Conservation (phyloP, 2,329 filamentous ascomycete genomes). For the Paradendryphiella salina region DNA sequence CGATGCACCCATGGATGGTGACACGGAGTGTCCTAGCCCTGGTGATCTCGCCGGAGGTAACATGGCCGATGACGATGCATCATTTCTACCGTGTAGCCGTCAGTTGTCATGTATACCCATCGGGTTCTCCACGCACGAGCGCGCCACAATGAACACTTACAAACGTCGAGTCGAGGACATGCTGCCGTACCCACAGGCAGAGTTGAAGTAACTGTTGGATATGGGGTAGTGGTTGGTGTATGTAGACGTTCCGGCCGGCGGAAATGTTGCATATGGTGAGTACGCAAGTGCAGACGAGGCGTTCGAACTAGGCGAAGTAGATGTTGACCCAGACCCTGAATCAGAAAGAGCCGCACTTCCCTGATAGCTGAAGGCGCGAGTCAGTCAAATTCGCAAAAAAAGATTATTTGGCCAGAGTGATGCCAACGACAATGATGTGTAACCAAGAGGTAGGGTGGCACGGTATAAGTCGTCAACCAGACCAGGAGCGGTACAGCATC, state of each 20-base stretch:
- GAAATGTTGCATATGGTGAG: conserved; percentile 50
- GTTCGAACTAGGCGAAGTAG: conserved; percentile 57
- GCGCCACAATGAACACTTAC: conserved; percentile 50
- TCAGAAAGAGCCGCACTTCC: conserved; percentile 57
- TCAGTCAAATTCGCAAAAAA: conserved; percentile 43
- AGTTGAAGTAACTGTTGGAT: conserved; percentile 45
- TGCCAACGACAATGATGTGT: conserved; percentile 47
- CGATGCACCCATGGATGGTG: conserved; percentile 46
- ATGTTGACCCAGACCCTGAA: conserved; percentile 59
- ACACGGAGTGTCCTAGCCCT: conserved; percentile 48
- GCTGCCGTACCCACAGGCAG: conserved; percentile 44
- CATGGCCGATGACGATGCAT: conserved; percentile 54
- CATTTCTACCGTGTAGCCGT: conserved; percentile 47
- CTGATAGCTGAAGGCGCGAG: conserved; percentile 54
- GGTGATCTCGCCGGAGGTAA: conserved; percentile 51
- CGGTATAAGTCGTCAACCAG: conserved; percentile 46
- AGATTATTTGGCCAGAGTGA: conserved; percentile 33
- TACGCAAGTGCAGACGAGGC: conserved; percentile 53
- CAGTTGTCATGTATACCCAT: conserved; percentile 46
- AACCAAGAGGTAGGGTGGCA: conserved; percentile 45
- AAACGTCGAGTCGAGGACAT: conserved; percentile 49
- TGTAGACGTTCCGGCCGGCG: conserved; percentile 37
- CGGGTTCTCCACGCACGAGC: conserved; percentile 39
- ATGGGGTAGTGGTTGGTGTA: conserved; percentile 41
- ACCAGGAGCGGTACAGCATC: conserved; percentile 44